Base-by-base conservation (phyloP, 106 monocot species). In the Acorus calamus region DNA sequence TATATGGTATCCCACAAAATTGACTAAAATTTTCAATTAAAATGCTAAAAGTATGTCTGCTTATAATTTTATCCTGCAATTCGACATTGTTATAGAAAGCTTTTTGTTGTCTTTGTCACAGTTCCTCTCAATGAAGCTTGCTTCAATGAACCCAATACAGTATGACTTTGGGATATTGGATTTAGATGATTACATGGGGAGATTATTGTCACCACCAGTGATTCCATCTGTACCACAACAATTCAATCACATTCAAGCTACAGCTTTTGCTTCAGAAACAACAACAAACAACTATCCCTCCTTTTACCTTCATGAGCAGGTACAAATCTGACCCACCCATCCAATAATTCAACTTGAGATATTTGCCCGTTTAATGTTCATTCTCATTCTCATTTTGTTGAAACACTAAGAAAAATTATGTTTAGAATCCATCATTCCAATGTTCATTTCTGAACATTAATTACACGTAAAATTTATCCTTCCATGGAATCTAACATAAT, bases 81-180 rank as follows among this genome's bases (percentile, higher is more conserved):
- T 28, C 28, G 28, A 28, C 28, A 28, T 28, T 50, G 14, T 12
- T 4, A 47, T 5, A 41, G 8, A 41, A 53, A 11, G 46, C 3
- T 28, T 64, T 28, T 63, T 42, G 3, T 42, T 50, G 3, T 63
- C 44, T 11, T 50, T 7, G 50, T 53, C 28, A 10, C 79, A 89
- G 89, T 89, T 89, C 58, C 86, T 89, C 9, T 89, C 89, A 9
- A 80, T 86, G 82, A 89, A 73, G 85, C 79, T 89, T 77, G 77
- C 85, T 46, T 80, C 79, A 12, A 45, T 72, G 65, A 77, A 60
- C 14, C 82, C 85, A 4, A 63, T 74, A 52, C n/a, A 75, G 6
- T 70, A 83, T 70, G 77, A 74, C 4, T 89, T 74, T 64, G 79
- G 80, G 48, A 28, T 28, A 28, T 44, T 59, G 59, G 77, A 70